Conservation (phyloP, 768 basidiomycete species). For the Rhizopogon salebrosus region DNA sequence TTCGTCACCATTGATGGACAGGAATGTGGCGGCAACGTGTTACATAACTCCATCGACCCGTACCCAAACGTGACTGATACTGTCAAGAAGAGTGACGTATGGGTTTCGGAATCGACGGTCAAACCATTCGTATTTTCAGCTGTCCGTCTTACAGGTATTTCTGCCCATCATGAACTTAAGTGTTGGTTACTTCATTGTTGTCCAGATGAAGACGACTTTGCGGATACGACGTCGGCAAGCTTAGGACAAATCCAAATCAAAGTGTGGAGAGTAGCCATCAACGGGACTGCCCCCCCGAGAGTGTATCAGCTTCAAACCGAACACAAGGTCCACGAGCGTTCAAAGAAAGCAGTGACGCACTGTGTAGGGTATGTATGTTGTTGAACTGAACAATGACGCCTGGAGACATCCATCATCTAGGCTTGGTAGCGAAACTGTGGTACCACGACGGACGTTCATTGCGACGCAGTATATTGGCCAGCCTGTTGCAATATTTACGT, state of each 20-base stretch:
- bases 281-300: background rate
- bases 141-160: slow-evolving; percentile 24
- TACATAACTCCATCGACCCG: background rate
- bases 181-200: slow-evolving; percentile 4
- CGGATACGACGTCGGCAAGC: slow-evolving; percentile 8
- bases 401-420: slow-evolving; percentile 6
- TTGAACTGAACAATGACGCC: background rate
- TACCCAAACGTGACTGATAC: background rate
- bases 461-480: background rate
- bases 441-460: background rate
- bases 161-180: background rate
- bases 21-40: background rate
- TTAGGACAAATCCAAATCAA: slow-evolving; percentile 1
- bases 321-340: slow-evolving; percentile 24
- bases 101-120: slow-evolving; percentile 10
- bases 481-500: slow-evolving; percentile 22
- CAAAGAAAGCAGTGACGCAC: slow-evolving; percentile 26
- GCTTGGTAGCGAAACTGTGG: slow-evolving; percentile 17
- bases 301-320: background rate
- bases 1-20: slow-evolving; percentile 17
- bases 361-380: slow-evolving; percentile 19
- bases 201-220: slow-evolving; percentile 23
- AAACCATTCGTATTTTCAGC: slow-evolving; percentile 22
- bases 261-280: background rate
- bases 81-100: background rate